phyloP scores from a whole-genome alignment of 768 basidiomycete species.

The Atractiella rhizophila region DNA sequence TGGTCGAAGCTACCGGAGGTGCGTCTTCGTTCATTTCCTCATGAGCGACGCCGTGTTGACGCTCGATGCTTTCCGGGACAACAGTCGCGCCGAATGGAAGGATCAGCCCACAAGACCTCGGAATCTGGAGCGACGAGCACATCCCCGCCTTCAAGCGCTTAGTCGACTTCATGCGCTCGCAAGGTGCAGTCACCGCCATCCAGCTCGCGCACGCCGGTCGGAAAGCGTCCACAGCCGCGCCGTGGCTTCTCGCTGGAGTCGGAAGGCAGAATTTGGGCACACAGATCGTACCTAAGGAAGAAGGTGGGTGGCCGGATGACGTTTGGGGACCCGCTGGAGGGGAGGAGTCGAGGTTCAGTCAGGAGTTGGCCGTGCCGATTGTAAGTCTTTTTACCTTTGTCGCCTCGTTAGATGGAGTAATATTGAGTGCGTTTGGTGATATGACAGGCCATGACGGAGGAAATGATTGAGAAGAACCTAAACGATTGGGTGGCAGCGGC shows the following conservation, averaged over 20 bases:
- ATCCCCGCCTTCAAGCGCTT: constrained; percentile 33
- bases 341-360: too few species aligned
- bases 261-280: too few species aligned
- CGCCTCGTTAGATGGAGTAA: too few species aligned
- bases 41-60: too few species aligned
- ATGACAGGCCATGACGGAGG: too few species aligned
- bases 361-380: too few species aligned
- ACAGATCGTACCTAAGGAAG: too few species aligned
- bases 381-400: too few species aligned
- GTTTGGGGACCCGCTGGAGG: constrained; percentile 9
- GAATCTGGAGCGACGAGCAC: constrained; percentile 53
- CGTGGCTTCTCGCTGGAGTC: too few species aligned
- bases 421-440: too few species aligned
- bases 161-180: constrained; percentile 45
- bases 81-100: constrained; percentile 14
- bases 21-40: constrained; percentile 6
- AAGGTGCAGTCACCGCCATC: constrained; percentile 45
- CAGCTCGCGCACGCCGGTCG: constrained; percentile 59
- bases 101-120: constrained; percentile 24
- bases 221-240: constrained; percentile 29
- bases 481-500: constrained; percentile 6
- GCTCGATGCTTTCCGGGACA: too few species aligned
- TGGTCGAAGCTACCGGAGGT: constrained; percentile 51
- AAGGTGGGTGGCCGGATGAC: constrained; percentile 6
- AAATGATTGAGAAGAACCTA: constrained; percentile 6